Evolutionary conservation across 371 early-diverging fungal genomes (phyloP), one percentile per base, ranked within the genome.

Genomic region (Mycotypha africana): DNA sequence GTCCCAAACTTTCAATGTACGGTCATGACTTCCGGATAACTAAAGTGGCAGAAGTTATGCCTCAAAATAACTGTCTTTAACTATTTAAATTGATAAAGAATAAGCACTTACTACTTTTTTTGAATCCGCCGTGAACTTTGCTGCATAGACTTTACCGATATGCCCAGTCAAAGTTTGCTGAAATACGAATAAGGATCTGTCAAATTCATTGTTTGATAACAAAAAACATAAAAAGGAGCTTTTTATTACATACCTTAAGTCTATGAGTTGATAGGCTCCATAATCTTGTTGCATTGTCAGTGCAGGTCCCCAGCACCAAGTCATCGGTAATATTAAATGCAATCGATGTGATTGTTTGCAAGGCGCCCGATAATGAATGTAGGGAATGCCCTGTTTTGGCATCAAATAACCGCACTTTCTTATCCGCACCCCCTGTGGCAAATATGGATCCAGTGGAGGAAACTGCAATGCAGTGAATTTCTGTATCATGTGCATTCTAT

Each of bases 1-100:
- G 73, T 98, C 97, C 97, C 97, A 98, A 4, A 95, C 70, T 70
- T 96, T 98, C 16, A 96, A 75, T 0, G 96, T 93, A 24, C 97
- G 78, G 67, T 98, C 98, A 58, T 98, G 95, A 45, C 95, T 93
- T 44, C 93, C 93, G 0, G 95, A 87, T 3, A 91, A 74, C 87
- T 86, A 38, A 15, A 9, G 34, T 33, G 15, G 9, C 9, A 33
- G 9, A 33, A 4, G n/a, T n/a, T 33, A 12, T 28, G 30, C 8
- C 12, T 28, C 12, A 12, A 28, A 28, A 28, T 8, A 28, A 28
- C 6, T 5, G 22, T n/a, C 14, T n/a, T n/a, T 19, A 1, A n/a
- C n/a, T n/a, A n/a, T n/a, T n/a, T n/a, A n/a, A n/a, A n/a, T n/a
- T n/a, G n/a, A n/a, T n/a, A n/a, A n/a, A n/a, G n/a, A n/a, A n/a